Base-by-base conservation (phyloP, 495 filamentous ascomycete species). In the Xylaria telfairii region DNA sequence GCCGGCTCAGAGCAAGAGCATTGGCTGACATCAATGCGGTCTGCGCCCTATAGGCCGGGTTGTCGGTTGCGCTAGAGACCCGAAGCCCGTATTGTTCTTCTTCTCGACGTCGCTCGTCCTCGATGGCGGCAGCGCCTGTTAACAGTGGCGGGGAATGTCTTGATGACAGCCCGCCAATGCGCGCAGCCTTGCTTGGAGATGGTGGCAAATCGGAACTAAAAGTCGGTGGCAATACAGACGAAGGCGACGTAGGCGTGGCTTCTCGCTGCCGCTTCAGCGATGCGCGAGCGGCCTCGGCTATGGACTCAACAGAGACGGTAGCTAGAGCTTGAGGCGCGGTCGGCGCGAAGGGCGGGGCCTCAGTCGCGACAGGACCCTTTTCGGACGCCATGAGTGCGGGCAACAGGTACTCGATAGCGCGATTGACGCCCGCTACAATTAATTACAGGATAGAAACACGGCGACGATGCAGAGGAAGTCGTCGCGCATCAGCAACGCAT, bases 61-160 rank as follows among this genome's bases (percentile, higher is more conserved):
- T 90, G 71, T 81, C 83, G 80, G 79, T 87, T 46, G 72, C 82
- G 19, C 81, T 74, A 39, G 75, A 73, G 69, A 76, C 77, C 67
- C 78, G 78, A 49, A 79, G 65, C 39, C 72, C 77, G 42, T 82
- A 78, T 12, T 83, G 81, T 51, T 89, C 86, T 70, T 89, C 86
- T 51, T 81, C 80, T 61, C 77, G 80, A 41, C 81, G 81, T 64
- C 78, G 84, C 70, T 90, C 81, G 57, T 90, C 89, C 60, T 85
- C 86, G 66, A 89, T 71, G 34, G 84, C 87, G 56, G 83, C 85
- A n/a, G 85, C 86, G 44, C 83, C 88, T 13, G 87, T 89, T 42
- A 89, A 78, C 10, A 81, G 77, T 19, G 83, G 71, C 26, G 83
- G 83, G 65, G 83, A 82, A 70, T 81, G 79, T 53, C 88, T 81